A percentile compares a stretch with the other conserved stretches of the same genome.
These are phyloP conservation scores for Ophiocordyceps camponoti-saundersi DNA, from an alignment of 2,329 filamentous ascomycete genomes.

Conservation along the genomic window DNA sequence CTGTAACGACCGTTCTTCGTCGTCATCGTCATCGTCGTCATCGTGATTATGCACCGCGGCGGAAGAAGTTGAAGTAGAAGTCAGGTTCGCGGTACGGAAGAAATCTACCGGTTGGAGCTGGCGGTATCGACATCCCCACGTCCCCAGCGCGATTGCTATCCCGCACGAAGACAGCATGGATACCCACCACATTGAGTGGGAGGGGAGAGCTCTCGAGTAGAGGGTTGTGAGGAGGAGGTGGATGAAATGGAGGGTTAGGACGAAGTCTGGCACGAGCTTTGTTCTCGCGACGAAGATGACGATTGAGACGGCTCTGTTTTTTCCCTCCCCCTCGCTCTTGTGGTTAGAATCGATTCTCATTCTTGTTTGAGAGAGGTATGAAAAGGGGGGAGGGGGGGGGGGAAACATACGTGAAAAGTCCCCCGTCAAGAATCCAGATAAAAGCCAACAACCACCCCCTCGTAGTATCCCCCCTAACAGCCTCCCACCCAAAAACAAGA, in stretches of 20 bases:
- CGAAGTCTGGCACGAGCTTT: slow-evolving; percentile 91
- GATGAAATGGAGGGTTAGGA: slow-evolving; percentile 70
- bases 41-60: not conserved
- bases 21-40: not conserved
- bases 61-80: not conserved
- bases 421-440: slow-evolving; percentile 38
- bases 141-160: slow-evolving; percentile 43
- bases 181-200: slow-evolving; percentile 75
- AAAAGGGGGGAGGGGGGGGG: not conserved
- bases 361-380: too few species aligned
- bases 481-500: slow-evolving; percentile 39
- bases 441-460: slow-evolving; percentile 43
- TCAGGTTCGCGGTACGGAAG: too few species aligned
- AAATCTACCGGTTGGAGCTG: slow-evolving; percentile 55
- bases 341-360: too few species aligned
- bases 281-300: slow-evolving; percentile 72
- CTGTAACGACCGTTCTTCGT: not conserved
- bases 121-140: slow-evolving; percentile 83
- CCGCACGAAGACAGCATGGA: slow-evolving; percentile 30
- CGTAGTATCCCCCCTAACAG: slow-evolving; percentile 43
- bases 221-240: slow-evolving; percentile 64
- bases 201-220: slow-evolving; percentile 62
- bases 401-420: slow-evolving; percentile 30
- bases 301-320: slow-evolving; percentile 58
- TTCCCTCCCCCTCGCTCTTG: too few species aligned